A percentile compares a stretch with the other conserved stretches of the same genome.
Evolutionary conservation across 768 basidiomycete species (phyloP).

Genomic region (Chalciporus pseudorubinellus): DNA sequence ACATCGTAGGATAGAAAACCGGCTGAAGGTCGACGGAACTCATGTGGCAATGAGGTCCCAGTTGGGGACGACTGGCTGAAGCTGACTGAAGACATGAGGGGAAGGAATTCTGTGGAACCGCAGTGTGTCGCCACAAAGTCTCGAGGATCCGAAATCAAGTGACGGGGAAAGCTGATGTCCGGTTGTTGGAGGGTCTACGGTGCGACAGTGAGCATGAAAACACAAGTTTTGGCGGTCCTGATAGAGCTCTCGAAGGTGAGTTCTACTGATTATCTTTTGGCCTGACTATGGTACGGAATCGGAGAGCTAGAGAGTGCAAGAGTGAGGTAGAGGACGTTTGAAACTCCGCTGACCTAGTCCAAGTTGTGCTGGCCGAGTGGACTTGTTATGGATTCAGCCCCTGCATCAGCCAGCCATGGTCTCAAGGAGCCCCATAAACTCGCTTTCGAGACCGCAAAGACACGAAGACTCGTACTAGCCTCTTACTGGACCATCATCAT

Average conservation of each 20-base stretch:
- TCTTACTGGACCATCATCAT: constrained; percentile 81
- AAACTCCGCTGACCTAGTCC: constrained; percentile 31
- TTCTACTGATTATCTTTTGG: constrained; percentile 11
- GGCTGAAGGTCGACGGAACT: constrained; percentile 28
- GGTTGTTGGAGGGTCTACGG: neutral
- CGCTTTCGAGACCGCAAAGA: constrained; percentile 48
- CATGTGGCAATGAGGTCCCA: constrained; percentile 22
- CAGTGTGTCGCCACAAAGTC: constrained; percentile 6
- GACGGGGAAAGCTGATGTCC: constrained; percentile 4
- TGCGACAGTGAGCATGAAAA: constrained; percentile 5
- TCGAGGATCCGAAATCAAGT: neutral
- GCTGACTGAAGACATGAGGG: constrained; percentile 27
- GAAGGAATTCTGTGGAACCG: constrained; percentile 1
- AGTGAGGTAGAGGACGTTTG: constrained; percentile 27
- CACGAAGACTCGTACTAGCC: constrained; percentile 59
- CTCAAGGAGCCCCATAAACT: constrained; percentile 48
- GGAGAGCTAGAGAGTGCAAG: constrained; percentile 7
- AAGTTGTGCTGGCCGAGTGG: constrained; percentile 8
- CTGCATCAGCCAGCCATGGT: constrained; percentile 16
- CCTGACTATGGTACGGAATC: constrained; percentile 1
- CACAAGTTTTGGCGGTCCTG: constrained; percentile 1
- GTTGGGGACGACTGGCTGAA: constrained; percentile 28
- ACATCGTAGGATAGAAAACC: constrained; percentile 31
- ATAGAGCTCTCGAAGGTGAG: neutral
- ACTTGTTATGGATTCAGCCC: constrained; percentile 22